Evolutionary conservation across 2,329 filamentous ascomycete species (phyloP).

Genomic region (Microsporum ferrugineum): DNA sequence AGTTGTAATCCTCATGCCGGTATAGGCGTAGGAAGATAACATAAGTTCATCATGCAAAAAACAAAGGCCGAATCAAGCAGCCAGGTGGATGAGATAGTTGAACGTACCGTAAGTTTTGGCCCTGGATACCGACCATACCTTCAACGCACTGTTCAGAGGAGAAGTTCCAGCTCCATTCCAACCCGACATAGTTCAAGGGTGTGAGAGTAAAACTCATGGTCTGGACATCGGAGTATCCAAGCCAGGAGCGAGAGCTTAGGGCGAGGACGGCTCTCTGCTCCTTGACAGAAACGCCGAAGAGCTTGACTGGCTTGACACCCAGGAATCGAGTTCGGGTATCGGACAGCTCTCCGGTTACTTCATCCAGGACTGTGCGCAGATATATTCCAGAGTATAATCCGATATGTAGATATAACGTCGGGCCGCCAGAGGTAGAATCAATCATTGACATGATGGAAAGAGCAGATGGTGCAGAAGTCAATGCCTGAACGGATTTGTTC

Average conservation of each 20-base stretch:
- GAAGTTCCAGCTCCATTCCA: slow-evolving; percentile 95
- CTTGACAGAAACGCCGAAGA: slow-evolving; percentile 84
- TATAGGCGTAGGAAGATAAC: slow-evolving; percentile 20
- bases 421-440: slow-evolving; percentile 79
- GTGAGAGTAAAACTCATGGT: slow-evolving; percentile 85
- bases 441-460: slow-evolving; percentile 91
- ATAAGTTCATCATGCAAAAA: slow-evolving; percentile 51
- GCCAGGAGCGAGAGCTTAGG: slow-evolving; percentile 86
- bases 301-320: slow-evolving; percentile 75
- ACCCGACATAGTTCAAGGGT: slow-evolving; percentile 72
- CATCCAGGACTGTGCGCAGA: slow-evolving; percentile 84
- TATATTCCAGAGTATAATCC: slow-evolving; percentile 94
- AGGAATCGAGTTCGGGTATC: slow-evolving; percentile 92
- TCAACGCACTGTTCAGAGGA: slow-evolving; percentile 88
- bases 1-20: slow-evolving; percentile 37
- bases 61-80: neutral
- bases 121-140: slow-evolving; percentile 88
- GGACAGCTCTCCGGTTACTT: slow-evolving; percentile 87
- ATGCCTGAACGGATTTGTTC: slow-evolving; percentile 84
- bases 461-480: slow-evolving; percentile 80
- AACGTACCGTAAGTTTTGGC: slow-evolving; percentile 69
- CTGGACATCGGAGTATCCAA: slow-evolving; percentile 82
- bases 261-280: slow-evolving; percentile 76
- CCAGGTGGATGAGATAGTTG: slow-evolving; percentile 9
- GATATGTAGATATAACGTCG: slow-evolving; percentile 87